These are phyloP conservation scores for Coleophoma eucalyptorum DNA, from an alignment of 2,329 filamentous ascomycete genomes.

Conservation along the genomic window DNA sequence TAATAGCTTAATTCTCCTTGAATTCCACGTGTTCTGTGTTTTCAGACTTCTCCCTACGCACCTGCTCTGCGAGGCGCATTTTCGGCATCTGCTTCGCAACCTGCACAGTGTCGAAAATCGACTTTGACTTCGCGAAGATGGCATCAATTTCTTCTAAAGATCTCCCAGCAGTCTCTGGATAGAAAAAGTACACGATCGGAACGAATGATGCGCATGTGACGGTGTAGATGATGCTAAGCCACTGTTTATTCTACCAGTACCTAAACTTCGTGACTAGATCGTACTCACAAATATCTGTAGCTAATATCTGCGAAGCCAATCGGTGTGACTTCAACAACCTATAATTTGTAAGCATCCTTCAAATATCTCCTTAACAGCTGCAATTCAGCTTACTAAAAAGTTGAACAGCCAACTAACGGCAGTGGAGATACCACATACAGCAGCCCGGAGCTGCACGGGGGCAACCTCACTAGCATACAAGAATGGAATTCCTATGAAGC, in stretches of 20 bases:
- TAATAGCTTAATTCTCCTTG: neutral
- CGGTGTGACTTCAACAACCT: conserved; percentile 8
- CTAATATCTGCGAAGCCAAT: conserved; percentile 4
- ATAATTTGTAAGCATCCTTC: conserved; percentile 5
- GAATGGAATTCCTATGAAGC: conserved; percentile 55
- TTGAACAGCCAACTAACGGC: conserved; percentile 96
- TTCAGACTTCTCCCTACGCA: neutral
- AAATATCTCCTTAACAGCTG: too few species aligned
- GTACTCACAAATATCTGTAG: too few species aligned
- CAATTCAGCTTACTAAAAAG: too few species aligned
- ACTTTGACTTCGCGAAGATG: conserved; percentile 10
- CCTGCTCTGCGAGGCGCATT: neutral
- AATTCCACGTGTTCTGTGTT: neutral
- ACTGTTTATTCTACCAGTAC: too few species aligned
- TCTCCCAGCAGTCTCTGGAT: conserved; percentile 10
- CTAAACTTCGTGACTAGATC: too few species aligned
- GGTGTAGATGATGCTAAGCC: neutral
- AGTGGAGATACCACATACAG: conserved; percentile 73
- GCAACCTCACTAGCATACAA: conserved; percentile 56
- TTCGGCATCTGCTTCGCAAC: conserved; percentile 10
- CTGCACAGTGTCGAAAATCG: conserved; percentile 11
- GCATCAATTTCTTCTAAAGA: conserved; percentile 12
- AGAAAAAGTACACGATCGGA: conserved; percentile 13
- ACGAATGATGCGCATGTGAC: too few species aligned
- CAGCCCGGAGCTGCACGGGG: conserved; percentile 51